Conservation (phyloP, 2,329 filamentous ascomycete species). For the Phyllachora maydis region DNA sequence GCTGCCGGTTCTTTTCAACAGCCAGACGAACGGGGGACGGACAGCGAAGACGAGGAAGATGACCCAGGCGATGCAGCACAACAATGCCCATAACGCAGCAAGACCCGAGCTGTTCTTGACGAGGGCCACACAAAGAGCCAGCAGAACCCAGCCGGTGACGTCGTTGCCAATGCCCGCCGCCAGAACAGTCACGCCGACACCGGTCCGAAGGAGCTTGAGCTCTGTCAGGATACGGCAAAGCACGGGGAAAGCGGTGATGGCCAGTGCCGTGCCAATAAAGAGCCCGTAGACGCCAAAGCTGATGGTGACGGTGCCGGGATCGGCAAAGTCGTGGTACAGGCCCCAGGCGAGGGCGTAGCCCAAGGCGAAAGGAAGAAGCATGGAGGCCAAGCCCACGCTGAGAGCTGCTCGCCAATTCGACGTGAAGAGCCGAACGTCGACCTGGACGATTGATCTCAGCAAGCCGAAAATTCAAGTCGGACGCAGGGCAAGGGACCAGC, state of each 20-base stretch:
- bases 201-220: conserved; percentile 63
- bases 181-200: conserved; percentile 72
- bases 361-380: conserved; percentile 65
- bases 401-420: conserved; percentile 66
- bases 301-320: conserved; percentile 18
- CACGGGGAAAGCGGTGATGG: conserved; percentile 82
- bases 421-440: conserved; percentile 57
- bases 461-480: background rate
- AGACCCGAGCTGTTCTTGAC: conserved; percentile 75
- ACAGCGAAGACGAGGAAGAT: conserved; percentile 56
- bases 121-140: conserved; percentile 80
- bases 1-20: conserved; percentile 52
- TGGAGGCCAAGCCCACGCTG: conserved; percentile 59
- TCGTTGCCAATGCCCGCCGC: conserved; percentile 89
- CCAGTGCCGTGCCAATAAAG: conserved; percentile 84
- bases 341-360: conserved; percentile 68
- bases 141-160: conserved; percentile 74
- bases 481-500: background rate
- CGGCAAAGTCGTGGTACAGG: conserved; percentile 51
- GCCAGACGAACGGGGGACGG: conserved; percentile 53
- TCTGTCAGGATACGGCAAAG: conserved; percentile 87
- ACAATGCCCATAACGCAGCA: conserved; percentile 65
- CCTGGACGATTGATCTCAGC: no score
- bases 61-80: conserved; percentile 55
- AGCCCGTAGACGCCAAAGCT: conserved; percentile 33